Conservation (phyloP, 148 eudicot genomes). For the Rhododendron simsii region DNA sequence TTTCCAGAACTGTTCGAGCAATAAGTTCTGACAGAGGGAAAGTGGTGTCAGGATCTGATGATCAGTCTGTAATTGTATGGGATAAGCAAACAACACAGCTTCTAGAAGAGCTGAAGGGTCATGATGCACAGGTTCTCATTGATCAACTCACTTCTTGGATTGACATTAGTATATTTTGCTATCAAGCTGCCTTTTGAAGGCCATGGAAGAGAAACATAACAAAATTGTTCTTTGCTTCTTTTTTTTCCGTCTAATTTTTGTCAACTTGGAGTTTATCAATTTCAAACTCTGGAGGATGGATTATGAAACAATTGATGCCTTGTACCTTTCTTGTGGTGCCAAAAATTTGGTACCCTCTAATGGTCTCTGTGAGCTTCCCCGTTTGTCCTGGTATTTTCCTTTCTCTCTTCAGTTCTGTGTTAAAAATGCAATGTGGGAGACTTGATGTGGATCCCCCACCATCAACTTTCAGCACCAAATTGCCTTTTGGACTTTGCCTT, state of each 20-base stretch:
- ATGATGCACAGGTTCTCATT: constrained; percentile 49
- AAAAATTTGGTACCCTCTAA: not conserved
- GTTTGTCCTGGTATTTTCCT: not conserved
- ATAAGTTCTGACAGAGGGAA: constrained; percentile 89
- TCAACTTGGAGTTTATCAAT: not conserved
- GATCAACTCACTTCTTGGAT: not conserved
- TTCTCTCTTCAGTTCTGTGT: not conserved
- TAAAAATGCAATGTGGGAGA: not conserved
- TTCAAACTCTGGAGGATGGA: not conserved
- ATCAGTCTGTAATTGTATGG: constrained; percentile 89
- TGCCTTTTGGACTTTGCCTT: not conserved
- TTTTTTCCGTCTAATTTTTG: not conserved
- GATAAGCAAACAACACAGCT: constrained; percentile 91
- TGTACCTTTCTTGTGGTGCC: not conserved
- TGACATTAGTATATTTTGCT: not conserved
- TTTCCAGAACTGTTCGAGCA: constrained; percentile 64
- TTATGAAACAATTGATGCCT: not conserved
- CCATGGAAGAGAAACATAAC: not conserved
- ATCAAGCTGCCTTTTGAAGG: not conserved
- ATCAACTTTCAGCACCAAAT: not conserved
- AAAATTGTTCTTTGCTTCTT: not conserved
- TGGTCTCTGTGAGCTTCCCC: not conserved
- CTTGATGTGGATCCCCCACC: constrained; percentile 1
- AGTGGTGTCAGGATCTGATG: constrained; percentile 92
- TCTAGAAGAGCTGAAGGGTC: constrained; percentile 94